Evolutionary conservation across 768 basidiomycete species (phyloP).

Genomic region (Macrolepiota albuminosa): DNA sequence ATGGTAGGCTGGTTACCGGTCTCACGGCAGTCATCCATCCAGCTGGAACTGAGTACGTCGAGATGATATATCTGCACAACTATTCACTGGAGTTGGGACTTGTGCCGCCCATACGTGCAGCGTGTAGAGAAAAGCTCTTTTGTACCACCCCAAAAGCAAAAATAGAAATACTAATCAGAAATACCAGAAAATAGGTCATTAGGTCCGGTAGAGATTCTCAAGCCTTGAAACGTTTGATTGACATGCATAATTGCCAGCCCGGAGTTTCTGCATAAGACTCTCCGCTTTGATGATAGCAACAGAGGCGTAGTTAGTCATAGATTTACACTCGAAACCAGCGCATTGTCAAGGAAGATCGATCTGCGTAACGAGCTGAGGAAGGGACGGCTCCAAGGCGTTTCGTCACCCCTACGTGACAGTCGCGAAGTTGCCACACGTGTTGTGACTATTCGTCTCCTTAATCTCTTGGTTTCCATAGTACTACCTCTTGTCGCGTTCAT

Average conservation of each 20-base stretch:
- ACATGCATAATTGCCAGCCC: background rate
- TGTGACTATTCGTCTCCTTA: slow-evolving; percentile 3
- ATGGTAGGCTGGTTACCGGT: background rate
- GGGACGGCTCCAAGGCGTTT: no score
- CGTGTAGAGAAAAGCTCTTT: background rate
- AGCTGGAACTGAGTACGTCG: background rate
- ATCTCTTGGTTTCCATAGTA: background rate
- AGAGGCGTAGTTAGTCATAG: background rate
- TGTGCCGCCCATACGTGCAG: background rate
- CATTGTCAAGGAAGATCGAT: background rate
- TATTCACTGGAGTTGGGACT: background rate
- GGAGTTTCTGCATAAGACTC: background rate
- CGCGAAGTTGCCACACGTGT: slow-evolving; percentile 1
- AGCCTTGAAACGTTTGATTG: background rate
- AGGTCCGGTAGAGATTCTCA: background rate
- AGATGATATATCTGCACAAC: background rate
- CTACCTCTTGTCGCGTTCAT: background rate
- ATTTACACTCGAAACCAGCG: no score
- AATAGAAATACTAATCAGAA: background rate
- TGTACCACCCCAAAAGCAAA: no score
- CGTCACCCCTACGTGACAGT: background rate
- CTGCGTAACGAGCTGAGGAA: background rate
- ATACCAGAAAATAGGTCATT: background rate
- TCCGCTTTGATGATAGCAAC: background rate
- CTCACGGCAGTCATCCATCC: background rate